Conservation (phyloP, 352 stramenopile species). For the Phytophthora tubulina region DNA sequence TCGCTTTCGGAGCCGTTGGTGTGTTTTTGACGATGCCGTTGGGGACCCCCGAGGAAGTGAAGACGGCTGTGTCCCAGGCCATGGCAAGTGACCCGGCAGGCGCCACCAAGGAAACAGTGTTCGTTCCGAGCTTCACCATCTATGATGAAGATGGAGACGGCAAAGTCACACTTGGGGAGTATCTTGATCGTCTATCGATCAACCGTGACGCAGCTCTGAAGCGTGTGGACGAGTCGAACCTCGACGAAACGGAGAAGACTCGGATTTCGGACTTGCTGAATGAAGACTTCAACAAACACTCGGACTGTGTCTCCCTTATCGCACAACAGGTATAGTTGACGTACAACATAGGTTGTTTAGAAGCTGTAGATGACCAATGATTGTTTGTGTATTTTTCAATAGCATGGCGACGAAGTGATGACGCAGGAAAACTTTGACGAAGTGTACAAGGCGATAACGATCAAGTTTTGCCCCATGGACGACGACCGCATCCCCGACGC, state of each 20-base stretch:
- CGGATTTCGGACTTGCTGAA: slow-evolving; percentile 19
- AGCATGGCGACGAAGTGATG: slow-evolving; percentile 26
- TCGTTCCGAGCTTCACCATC: slow-evolving; percentile 24
- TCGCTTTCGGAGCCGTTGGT: slow-evolving; percentile 30
- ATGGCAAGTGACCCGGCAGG: slow-evolving; percentile 27
- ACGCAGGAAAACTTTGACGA: slow-evolving; percentile 33
- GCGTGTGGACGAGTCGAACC: slow-evolving; percentile 13
- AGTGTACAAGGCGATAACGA: slow-evolving; percentile 27
- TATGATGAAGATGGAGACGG: slow-evolving; percentile 39
- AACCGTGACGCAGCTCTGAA: slow-evolving; percentile 27
- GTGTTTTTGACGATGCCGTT: slow-evolving; percentile 24
- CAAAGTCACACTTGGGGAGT: slow-evolving; percentile 34
- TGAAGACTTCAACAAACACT: slow-evolving; percentile 31
- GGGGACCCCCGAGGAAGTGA: slow-evolving; percentile 7
- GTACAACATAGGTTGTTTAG: neutral
- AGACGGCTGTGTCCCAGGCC: slow-evolving; percentile 26
- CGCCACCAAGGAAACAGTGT: slow-evolving; percentile 2
- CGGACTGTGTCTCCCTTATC: slow-evolving; percentile 16
- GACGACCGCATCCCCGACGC: slow-evolving; percentile 21
- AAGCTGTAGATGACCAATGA: neutral
- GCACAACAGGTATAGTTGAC: slow-evolving; percentile 14
- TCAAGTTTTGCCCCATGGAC: slow-evolving; percentile 15
- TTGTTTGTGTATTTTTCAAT: neutral
- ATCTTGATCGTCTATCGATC: slow-evolving; percentile 27
- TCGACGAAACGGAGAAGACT: slow-evolving; percentile 20